These are phyloP conservation scores for Rhodotorula diobovata DNA, from an alignment of 768 basidiomycete genomes.

Conservation along the genomic window DNA sequence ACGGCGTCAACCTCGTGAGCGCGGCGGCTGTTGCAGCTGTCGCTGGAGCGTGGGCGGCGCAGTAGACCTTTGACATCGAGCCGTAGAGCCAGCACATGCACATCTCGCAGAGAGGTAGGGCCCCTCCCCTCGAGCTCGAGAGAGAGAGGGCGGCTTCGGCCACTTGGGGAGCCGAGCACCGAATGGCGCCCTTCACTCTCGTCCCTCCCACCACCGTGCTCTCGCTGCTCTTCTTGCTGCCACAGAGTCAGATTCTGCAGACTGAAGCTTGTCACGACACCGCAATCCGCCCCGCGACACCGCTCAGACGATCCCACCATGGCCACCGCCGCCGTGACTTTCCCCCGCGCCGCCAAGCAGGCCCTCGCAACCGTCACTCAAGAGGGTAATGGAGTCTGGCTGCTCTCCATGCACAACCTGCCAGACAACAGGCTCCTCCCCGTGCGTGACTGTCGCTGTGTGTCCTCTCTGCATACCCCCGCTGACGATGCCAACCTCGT, in stretches of 20 bases:
- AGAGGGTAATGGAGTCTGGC: background rate
- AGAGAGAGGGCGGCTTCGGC: too few relatives aligned
- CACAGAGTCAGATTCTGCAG: too few relatives aligned
- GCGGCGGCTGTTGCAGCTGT: constrained; percentile 52
- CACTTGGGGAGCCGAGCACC: too few relatives aligned
- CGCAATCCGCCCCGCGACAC: background rate
- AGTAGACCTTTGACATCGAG: background rate
- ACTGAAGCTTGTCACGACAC: too few relatives aligned
- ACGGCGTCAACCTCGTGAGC: constrained; percentile 52
- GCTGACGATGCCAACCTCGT: too few relatives aligned
- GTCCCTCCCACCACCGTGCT: too few relatives aligned
- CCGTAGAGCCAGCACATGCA: too few relatives aligned
- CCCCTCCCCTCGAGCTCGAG: too few relatives aligned
- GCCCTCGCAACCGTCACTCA: constrained; percentile 2
- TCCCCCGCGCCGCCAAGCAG: background rate
- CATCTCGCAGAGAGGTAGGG: too few relatives aligned
- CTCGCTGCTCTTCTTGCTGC: too few relatives aligned
- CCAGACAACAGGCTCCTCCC: constrained; percentile 35
- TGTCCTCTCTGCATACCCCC: background rate
- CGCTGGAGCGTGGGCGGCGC: constrained; percentile 29
- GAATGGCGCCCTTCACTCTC: too few relatives aligned
- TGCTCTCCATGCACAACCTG: constrained; percentile 16
- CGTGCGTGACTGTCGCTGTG: background rate
- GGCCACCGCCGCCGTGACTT: background rate
- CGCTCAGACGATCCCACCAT: background rate